phyloP scores from a whole-genome alignment of 768 basidiomycete species.

The Sarcodon aspratus region DNA sequence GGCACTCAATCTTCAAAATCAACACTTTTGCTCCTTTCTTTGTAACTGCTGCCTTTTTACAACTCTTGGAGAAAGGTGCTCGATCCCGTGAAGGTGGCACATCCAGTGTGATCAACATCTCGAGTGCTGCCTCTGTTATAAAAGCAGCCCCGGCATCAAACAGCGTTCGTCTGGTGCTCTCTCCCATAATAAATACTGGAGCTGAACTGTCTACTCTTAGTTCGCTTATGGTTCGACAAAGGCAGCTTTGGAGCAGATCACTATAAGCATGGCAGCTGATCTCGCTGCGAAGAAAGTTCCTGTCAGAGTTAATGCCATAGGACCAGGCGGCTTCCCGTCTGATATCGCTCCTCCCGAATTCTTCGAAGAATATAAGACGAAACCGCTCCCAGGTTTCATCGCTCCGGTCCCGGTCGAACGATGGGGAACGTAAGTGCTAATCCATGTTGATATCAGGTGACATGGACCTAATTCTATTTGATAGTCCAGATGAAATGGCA shows the following conservation, averaged over 20 bases:
- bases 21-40: slow-evolving; percentile 23
- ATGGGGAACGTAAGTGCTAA: too few relatives aligned
- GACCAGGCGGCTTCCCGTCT: slow-evolving; percentile 24
- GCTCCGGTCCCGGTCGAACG: too few relatives aligned
- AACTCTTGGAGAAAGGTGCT: slow-evolving; percentile 26
- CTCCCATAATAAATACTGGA: too few relatives aligned
- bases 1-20: too few relatives aligned
- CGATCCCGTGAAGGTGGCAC: slow-evolving; percentile 15
- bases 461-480: too few relatives aligned
- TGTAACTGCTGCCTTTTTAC: slow-evolving; percentile 32
- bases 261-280: slow-evolving; percentile 24
- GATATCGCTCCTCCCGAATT: slow-evolving; percentile 12
- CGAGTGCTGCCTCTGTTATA: slow-evolving; percentile 1
- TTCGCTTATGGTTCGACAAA: slow-evolving; percentile 29
- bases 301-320: slow-evolving; percentile 24
- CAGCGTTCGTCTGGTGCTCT: too few relatives aligned
- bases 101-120: slow-evolving; percentile 28
- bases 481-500: too few relatives aligned
- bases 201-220: too few relatives aligned
- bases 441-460: too few relatives aligned
- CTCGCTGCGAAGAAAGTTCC: slow-evolving; percentile 17
- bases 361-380: too few relatives aligned
- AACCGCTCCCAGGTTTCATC: too few relatives aligned
- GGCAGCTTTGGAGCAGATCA: slow-evolving; percentile 24
- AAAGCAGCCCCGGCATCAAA: too few relatives aligned